Base-by-base conservation (phyloP, 2,329 filamentous ascomycete species). In the Waltergamsia citrina region DNA sequence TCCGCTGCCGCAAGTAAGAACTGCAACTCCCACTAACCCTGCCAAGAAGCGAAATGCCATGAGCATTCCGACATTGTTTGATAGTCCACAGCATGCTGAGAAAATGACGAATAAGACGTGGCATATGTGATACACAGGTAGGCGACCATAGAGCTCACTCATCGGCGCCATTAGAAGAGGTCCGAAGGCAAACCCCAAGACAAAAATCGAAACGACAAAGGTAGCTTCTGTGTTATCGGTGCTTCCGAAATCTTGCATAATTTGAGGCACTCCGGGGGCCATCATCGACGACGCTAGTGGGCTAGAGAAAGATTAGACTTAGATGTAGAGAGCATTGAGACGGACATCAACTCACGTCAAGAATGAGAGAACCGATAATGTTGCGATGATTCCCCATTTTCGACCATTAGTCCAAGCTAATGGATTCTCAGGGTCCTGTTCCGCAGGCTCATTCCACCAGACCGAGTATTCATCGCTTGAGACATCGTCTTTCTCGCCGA, bases 341-440 rank as follows among this genome's bases (percentile, higher is more conserved):
- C 22, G 16, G 29, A 21, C 29, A 9, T 7, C 19, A 7, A 23
- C 40, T 32, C 29, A 59, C 51, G 52, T 67, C 71, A 46, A 35
- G 22, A 46, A 42, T 49, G 12, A 38, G 6, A 47, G 27, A 10
- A 46, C 28, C n/a, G 44, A 46, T 8, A 48, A 16, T 8, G 76
- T 39, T 0, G 78, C 83, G 0, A 78, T 81, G 10, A 67, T 48
- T 14, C 73, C 55, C 54, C 41, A 43, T 41, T 85, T 85, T 51
- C 82, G 83, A 41, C 55, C 55, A 25, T 70, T 70, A 0, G 69
- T 58, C 81, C 81, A 85, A 51, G 85, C 85, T 32, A 77, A 42
- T 0, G 80, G 79, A 7, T 64, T 59, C 44, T 82, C 81, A 0
- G 76, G 76, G 52, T 85, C 81, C 39, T 78, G 20, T 11, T 39